Evolutionary conservation across 2,329 filamentous ascomycete genomes (phyloP), one percentile per base, ranked within the genome.

Genomic region (Diaporthe helianthi): DNA sequence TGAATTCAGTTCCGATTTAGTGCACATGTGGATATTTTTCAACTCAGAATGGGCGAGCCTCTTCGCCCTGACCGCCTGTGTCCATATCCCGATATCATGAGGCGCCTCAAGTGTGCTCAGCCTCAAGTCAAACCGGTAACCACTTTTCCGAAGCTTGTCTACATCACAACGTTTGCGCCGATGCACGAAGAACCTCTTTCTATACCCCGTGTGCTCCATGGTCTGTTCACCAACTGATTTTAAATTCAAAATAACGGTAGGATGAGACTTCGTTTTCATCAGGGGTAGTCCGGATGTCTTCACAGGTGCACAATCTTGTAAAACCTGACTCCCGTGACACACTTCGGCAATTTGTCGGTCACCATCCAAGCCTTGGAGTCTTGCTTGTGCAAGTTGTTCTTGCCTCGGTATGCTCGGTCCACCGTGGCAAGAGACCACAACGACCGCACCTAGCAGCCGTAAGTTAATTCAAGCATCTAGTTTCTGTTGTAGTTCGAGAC

Each of bases 301-400:
- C 33, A 61, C 3, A 61, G 58, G n/a, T 41, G 58, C 19, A 61
- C 58, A 12, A 61, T 31, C 58, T 61, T 47, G 58, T 61, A 47
- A 1, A 41, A 33, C 38, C 47, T 47, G 41, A 47, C 7, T 1
- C 26, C 58, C 41, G 41, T 47, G 58, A 61, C 41, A 24, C 58
- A 61, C 29, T 47, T 31, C 4, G 3, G 26, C 1, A 41, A 47
- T 29, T 33, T 19, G 41, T 61, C 41, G 13, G 58, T 47, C 12
- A 61, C 41, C 41, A 61, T n/a, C n/a, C n/a, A n/a, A n/a, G n/a
- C n/a, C n/a, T n/a, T n/a, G n/a, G n/a, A n/a, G n/a, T n/a, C 26
- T 9, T 49, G n/a, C 55, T 12, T 33, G 26, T n/a, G 13, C n/a
- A n/a, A n/a, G n/a, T n/a, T n/a, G n/a, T n/a, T n/a, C 29, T 63